These are phyloP conservation scores for Didymella pinodella DNA, from an alignment of 2,329 filamentous ascomycete genomes.

Conservation along the genomic window DNA sequence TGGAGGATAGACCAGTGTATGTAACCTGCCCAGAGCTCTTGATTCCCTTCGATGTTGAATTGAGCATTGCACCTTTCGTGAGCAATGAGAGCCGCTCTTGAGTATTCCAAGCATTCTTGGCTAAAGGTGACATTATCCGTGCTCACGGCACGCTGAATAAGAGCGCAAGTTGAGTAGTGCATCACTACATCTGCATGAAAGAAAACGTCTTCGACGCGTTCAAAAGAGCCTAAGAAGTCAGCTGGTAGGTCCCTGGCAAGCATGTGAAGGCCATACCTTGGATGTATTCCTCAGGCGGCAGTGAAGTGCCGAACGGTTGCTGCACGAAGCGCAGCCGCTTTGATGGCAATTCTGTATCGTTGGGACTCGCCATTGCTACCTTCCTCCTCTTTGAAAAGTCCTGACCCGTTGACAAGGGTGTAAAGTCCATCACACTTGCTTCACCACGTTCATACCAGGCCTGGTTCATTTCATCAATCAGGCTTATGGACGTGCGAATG, in stretches of 20 bases:
- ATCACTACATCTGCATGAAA: constrained; percentile 44
- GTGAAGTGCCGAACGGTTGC: constrained; percentile 2
- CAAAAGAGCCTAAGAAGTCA: constrained; percentile 21
- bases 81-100: constrained; percentile 42
- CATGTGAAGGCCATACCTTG: constrained; percentile 19
- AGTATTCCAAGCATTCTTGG: constrained; percentile 43
- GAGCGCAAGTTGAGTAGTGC: constrained; percentile 44
- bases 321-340: constrained; percentile 26
- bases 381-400: constrained; percentile 14
- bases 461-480: constrained; percentile 39
- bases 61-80: constrained; percentile 41
- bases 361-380: constrained; percentile 25
- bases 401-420: background rate
- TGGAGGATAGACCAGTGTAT: constrained; percentile 45
- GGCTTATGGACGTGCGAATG: constrained; percentile 34
- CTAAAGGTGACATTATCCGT: constrained; percentile 44
- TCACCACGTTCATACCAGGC: constrained; percentile 42
- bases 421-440: constrained; percentile 25
- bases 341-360: constrained; percentile 37
- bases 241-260: background rate
- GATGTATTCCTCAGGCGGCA: constrained; percentile 22
- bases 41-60: constrained; percentile 44
- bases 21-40: constrained; percentile 48
- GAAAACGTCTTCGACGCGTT: constrained; percentile 42
- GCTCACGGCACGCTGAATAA: constrained; percentile 45